phyloP scores from a whole-genome alignment of 1,139 yeast genomes.

The Blastobotrys persicus region DNA sequence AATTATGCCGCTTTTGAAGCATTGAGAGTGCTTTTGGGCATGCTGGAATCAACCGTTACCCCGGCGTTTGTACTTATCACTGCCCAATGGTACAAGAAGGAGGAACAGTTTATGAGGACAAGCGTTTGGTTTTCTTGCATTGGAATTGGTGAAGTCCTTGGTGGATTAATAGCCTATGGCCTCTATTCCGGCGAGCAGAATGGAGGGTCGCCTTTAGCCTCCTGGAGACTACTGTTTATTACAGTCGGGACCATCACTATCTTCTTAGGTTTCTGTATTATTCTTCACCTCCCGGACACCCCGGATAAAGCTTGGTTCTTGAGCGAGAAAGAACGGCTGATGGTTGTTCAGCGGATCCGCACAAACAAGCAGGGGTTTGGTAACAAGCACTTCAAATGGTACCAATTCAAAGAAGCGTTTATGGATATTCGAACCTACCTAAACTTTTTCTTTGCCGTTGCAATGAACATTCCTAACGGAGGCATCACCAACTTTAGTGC shows the following conservation, averaged over 20 bases:
- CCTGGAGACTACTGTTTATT: conserved; percentile 62
- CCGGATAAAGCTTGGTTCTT: conserved; percentile 56
- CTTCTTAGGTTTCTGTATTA: conserved; percentile 44
- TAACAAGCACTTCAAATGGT: conserved; percentile 49
- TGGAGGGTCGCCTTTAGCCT: conserved; percentile 43
- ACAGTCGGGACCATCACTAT: conserved; percentile 54
- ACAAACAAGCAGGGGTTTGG: conserved; percentile 50
- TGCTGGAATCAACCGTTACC: conserved; percentile 60
- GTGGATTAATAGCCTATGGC: conserved; percentile 36
- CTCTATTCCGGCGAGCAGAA: conserved; percentile 44
- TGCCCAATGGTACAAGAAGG: conserved; percentile 32
- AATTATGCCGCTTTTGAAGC: conserved; percentile 55
- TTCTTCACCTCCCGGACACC: conserved; percentile 49
- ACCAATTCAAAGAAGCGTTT: conserved; percentile 50
- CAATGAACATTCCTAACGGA: conserved; percentile 51
- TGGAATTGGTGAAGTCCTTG: conserved; percentile 37
- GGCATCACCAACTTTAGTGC: conserved; percentile 49
- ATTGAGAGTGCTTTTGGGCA: conserved; percentile 56
- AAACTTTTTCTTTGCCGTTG: conserved; percentile 43
- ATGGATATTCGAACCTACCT: conserved; percentile 49
- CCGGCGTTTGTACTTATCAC: conserved; percentile 41
- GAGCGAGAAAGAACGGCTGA: conserved; percentile 46
- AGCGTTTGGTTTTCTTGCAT: conserved; percentile 52
- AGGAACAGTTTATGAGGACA: conserved; percentile 47
- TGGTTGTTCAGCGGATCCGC: conserved; percentile 54